These are phyloP conservation scores for Vanrija sp. DNA, from an alignment of 1,284 basidiomycete genomes.

Conservation along the genomic window DNA sequence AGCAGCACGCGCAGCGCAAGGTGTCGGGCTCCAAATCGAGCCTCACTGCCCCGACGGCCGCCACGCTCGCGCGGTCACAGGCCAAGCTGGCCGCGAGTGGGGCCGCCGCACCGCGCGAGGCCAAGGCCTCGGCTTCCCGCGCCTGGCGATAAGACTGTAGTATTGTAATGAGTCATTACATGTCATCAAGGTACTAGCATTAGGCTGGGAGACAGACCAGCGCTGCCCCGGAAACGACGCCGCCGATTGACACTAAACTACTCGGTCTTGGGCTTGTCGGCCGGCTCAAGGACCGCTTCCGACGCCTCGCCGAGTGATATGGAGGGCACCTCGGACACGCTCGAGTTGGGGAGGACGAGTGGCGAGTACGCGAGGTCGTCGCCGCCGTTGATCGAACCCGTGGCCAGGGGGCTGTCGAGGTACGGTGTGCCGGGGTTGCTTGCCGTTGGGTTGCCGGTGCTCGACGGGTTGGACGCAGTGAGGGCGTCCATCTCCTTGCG, in stretches of 20 bases:
- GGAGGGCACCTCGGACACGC: constrained; percentile 28
- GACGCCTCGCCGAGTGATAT: constrained; percentile 20
- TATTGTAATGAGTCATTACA: no score
- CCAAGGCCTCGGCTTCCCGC: no score
- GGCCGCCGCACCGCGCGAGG: no score
- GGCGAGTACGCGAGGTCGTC: constrained; percentile 31
- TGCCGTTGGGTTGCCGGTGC: constrained; percentile 14
- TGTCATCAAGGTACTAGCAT: no score
- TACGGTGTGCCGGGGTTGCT: constrained; percentile 8
- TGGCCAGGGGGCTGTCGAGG: neutral
- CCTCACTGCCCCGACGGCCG: no score
- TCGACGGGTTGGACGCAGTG: constrained; percentile 19
- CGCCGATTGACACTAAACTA: neutral
- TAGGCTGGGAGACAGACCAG: no score
- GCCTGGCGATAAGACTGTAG: no score
- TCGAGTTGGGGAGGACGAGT: constrained; percentile 30
- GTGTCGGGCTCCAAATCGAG: no score
- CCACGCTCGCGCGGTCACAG: no score
- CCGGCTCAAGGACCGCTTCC: constrained; percentile 11
- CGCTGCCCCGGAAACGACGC: no score
- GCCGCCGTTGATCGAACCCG: neutral
- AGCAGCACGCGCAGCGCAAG: no score
- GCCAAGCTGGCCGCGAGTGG: no score
- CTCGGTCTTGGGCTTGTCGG: constrained; percentile 11
- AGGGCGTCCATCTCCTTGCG: constrained; percentile 63